phyloP scores from a whole-genome alignment of 331 rosid genomes.

The Prunus yedoensis region DNA sequence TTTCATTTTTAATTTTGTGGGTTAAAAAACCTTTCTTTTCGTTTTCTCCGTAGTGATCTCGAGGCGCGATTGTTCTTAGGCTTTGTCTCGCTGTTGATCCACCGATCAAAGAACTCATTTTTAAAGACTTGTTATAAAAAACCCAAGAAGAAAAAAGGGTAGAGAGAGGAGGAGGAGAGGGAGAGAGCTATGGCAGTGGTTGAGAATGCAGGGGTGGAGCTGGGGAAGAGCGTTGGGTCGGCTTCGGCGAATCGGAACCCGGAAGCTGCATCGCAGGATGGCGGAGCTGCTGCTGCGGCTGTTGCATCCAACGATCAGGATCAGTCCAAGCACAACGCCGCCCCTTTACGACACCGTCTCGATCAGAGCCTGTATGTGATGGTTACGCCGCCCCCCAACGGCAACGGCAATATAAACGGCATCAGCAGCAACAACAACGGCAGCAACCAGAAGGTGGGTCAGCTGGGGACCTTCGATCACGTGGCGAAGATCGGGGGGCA shows the following conservation, averaged over 20 bases:
- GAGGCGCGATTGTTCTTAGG: constrained; percentile 22
- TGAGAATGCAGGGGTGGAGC: constrained; percentile 38
- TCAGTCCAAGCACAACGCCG: constrained; percentile 26
- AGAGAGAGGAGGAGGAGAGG: neutral
- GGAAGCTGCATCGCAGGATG: constrained; percentile 16
- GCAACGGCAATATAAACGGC: neutral
- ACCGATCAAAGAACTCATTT: constrained; percentile 3
- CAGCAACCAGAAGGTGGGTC: constrained; percentile 2
- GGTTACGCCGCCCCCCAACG: neutral
- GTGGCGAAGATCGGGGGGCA: constrained; percentile 21
- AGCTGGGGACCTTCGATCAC: constrained; percentile 22
- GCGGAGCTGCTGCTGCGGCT: neutral
- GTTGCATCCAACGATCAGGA: constrained; percentile 31
- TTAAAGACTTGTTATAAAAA: neutral
- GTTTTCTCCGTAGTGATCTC: constrained; percentile 34
- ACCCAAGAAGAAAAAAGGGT: neutral
- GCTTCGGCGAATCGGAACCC: constrained; percentile 29
- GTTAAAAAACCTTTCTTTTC: neutral
- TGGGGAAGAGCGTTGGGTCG: constrained; percentile 28
- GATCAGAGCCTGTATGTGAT: constrained; percentile 27
- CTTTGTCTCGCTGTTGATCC: constrained; percentile 12
- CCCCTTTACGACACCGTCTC: constrained; percentile 16
- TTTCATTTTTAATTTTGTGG: neutral
- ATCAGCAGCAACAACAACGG: neutral
- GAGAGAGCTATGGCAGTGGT: constrained; percentile 35